These are phyloP conservation scores for Metschnikowia corniflorae DNA, from an alignment of 805 yeast species.

Conservation along the genomic window DNA sequence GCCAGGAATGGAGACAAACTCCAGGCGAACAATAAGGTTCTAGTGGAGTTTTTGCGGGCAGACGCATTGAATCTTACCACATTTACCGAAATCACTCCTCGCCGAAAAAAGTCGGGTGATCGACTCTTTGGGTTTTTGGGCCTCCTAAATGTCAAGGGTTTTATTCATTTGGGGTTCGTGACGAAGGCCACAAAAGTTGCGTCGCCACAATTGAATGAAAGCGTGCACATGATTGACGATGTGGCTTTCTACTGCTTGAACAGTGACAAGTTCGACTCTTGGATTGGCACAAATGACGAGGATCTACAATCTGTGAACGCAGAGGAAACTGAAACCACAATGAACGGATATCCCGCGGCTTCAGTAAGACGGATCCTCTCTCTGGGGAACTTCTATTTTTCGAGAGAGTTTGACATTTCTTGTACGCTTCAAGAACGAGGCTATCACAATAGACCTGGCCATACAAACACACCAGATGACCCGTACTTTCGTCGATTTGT, in stretches of 20 bases:
- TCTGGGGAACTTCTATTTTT: slow-evolving; percentile 48
- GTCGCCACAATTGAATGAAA: slow-evolving; percentile 53
- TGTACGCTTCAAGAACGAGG: slow-evolving; percentile 46
- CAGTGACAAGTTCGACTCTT: slow-evolving; percentile 50
- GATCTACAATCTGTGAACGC: slow-evolving; percentile 11
- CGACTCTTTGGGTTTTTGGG: slow-evolving; percentile 59
- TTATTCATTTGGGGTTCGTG: slow-evolving; percentile 55
- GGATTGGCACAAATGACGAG: slow-evolving; percentile 18
- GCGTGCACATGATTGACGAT: slow-evolving; percentile 50
- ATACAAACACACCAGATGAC: slow-evolving; percentile 25
- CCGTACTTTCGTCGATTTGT: slow-evolving; percentile 45
- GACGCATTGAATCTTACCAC: slow-evolving; percentile 33
- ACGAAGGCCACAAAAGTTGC: slow-evolving; percentile 56
- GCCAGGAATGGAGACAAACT: slow-evolving; percentile 14
- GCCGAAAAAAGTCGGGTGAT: slow-evolving; percentile 19
- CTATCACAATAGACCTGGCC: slow-evolving; percentile 9
- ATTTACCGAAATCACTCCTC: slow-evolving; percentile 44
- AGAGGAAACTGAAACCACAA: slow-evolving; percentile 15
- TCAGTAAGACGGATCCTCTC: slow-evolving; percentile 44
- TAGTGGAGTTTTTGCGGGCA: slow-evolving; percentile 52
- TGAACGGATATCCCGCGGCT: slow-evolving; percentile 36
- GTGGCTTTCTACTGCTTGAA: slow-evolving; percentile 66
- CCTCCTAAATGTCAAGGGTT: slow-evolving; percentile 49
- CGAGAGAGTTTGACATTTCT: slow-evolving; percentile 45
- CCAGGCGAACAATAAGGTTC: slow-evolving; percentile 31